Evolutionary conservation across 2,329 filamentous ascomycete genomes (phyloP), one percentile per base, ranked within the genome.

Genomic region (Chaetoscypha palmicola): DNA sequence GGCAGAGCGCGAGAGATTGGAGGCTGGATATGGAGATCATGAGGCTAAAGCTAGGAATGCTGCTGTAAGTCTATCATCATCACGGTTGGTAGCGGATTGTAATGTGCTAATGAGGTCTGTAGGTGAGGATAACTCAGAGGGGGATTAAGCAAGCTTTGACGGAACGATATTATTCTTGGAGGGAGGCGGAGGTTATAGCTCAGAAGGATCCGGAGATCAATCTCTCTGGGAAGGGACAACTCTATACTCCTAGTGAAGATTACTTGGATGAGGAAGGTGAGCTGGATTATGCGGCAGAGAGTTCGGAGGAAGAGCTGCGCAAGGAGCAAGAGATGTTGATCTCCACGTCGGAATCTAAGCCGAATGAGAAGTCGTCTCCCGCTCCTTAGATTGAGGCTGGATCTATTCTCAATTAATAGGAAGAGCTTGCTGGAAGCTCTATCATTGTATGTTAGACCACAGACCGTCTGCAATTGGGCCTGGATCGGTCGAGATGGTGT

Each of bases 81-180:
- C 19, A 5, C 5, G 5, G n/a, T 16, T 8, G 38, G 14, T 22
- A 12, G n/a, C 7, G 5, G 26, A 16, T 4, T 10, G 16, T 9
- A 16, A 17, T 23, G 20, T 39, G 20, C 24, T 30, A 32, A 41
- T 21, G 9, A 3, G 24, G 30, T 46, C 14, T 41, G 43, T 34
- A 94, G 87, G 76, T 94, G 47, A 73, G 73, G 56, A 69, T 71
- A 62, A 96, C 91, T 19, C 87, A 91, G 77, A 77, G 79, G 59
- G 73, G 75, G 35, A 94, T 97, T 65, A 88, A 87, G 68, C 84
- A 92, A 54, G 77, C 82, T 38, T 70, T 97, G 59, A 91, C 86
- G 26, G 90, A 96, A 68, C 77, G 91, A 58, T 92, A 79, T 69
- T 91, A 95, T 67, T 77, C 86, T 8, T 97, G 88, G 84, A 75